Conservation (phyloP, 2,329 filamentous ascomycete genomes). For the Coniochaeta sp. region DNA sequence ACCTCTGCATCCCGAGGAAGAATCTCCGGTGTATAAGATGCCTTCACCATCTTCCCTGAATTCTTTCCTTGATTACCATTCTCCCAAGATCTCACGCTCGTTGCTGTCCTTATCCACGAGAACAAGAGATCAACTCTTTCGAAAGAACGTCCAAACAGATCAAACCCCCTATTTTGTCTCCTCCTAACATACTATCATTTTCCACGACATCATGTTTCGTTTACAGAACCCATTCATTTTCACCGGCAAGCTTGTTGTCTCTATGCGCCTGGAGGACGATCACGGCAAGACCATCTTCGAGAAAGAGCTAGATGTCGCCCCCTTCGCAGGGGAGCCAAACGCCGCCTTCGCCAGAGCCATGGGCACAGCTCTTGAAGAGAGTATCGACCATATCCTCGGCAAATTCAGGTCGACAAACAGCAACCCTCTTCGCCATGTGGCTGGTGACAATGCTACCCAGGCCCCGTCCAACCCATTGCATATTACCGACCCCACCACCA, state of each 20-base stretch:
- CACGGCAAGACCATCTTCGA: background rate
- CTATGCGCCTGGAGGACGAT: background rate
- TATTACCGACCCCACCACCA: background rate
- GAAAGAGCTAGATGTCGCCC: background rate
- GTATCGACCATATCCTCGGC: background rate
- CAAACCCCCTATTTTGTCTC: background rate
- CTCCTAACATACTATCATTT: background rate
- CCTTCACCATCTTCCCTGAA: background rate
- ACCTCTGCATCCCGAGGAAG: background rate
- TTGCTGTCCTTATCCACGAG: background rate
- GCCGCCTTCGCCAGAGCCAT: background rate
- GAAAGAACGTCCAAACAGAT: too few species aligned
- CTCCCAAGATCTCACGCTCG: background rate
- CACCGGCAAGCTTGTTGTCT: background rate
- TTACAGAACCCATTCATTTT: background rate
- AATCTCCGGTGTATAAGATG: background rate
- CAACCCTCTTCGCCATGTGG: background rate
- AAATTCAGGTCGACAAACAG: background rate
- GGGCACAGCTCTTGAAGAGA: background rate
- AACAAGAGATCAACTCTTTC: background rate
- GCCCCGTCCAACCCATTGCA: background rate
- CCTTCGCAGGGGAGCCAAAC: background rate
- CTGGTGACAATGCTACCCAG: background rate
- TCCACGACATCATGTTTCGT: too few species aligned
- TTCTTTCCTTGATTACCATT: background rate